Percentiles rank a stretch among this genome's conserved stretches.
These are phyloP conservation scores for Luzula sylvatica DNA, from an alignment of 176 grass and related monocot species.

Conservation along the genomic window DNA sequence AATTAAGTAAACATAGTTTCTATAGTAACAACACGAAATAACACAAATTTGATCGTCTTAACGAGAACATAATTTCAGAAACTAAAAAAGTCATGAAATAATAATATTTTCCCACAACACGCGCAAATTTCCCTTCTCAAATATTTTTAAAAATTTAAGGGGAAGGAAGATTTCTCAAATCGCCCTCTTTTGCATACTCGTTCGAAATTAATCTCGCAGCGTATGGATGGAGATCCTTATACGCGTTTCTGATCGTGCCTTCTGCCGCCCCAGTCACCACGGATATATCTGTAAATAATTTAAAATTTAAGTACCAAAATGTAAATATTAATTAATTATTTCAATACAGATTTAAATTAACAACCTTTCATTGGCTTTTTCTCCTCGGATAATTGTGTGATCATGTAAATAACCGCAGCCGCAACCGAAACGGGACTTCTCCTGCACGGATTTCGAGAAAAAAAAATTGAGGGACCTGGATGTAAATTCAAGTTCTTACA, in stretches of 20 bases:
- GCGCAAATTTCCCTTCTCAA: constrained; percentile 1
- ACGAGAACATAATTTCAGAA: too few species aligned
- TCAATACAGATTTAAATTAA: background rate
- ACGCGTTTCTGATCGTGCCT: constrained; percentile 90
- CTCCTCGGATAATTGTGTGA: constrained; percentile 86
- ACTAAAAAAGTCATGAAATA: too few species aligned
- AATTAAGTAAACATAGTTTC: too few species aligned
- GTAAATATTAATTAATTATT: background rate
- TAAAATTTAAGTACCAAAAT: background rate
- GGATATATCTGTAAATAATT: constrained; percentile 52
- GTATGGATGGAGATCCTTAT: constrained; percentile 79
- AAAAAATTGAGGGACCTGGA: background rate
- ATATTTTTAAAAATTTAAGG: constrained; percentile 27
- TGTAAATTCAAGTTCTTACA: background rate
- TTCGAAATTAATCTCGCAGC: constrained; percentile 69
- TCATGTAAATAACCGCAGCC: constrained; percentile 92
- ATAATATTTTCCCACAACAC: constrained; percentile 2
- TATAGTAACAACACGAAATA: too few species aligned
- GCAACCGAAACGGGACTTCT: constrained; percentile 87
- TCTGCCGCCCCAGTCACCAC: constrained; percentile 83
- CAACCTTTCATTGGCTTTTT: constrained; percentile 87
- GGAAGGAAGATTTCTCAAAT: constrained; percentile 76
- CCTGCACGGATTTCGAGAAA: constrained; percentile 33
- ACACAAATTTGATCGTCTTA: too few species aligned
- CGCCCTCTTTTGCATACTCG: constrained; percentile 70